Evolutionary conservation across 306 rosid species (phyloP), one percentile per base, ranked within the genome.

Genomic region (Senna siamea): DNA sequence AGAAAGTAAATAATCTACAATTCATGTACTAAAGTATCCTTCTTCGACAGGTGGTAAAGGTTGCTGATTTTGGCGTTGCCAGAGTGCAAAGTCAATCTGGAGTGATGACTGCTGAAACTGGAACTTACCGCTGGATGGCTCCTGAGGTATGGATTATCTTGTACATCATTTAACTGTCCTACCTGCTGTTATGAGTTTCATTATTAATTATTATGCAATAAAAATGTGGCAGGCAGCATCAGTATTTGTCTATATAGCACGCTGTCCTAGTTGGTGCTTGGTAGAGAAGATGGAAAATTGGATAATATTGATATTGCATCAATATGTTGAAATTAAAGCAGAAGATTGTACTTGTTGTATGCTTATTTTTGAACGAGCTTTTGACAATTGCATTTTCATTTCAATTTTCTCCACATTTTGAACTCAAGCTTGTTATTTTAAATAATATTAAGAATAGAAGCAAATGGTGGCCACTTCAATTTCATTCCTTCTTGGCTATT

Each of bases 61-160:
- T 95, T 82, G 98, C 96, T 74, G 99, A 95, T 90, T 95, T 95
- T 89, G 99, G 99, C 75, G 99, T 95, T 77, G 99, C 99, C 23
- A 95, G 99, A 85, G 99, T 95, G 77, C 96, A 92, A 82, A 73
- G 84, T 63, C 97, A 92, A 56, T 88, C 99, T 79, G 99, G 98
- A 70, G 99, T 95, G 63, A 95, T 95, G 99, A 95, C 99, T 41
- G 99, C 99, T 79, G 98, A 95, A 86, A 95, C 99, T 74, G 98
- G 99, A 85, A 95, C 99, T 38, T 95, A 92, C 85, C 99, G 99
- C 61, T 95, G 99, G 99, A 95, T 95, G 99, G 98, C 99, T 80
- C 99, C 99, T 44, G 99, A 95, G 95, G 99, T 95, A 85, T 78
- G 74, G 59, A 56, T 65, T 59, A 37, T 60, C 63, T 70, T 55